Conservation (phyloP, 2,329 filamentous ascomycete species). For the Chaetomium olivaceum region DNA sequence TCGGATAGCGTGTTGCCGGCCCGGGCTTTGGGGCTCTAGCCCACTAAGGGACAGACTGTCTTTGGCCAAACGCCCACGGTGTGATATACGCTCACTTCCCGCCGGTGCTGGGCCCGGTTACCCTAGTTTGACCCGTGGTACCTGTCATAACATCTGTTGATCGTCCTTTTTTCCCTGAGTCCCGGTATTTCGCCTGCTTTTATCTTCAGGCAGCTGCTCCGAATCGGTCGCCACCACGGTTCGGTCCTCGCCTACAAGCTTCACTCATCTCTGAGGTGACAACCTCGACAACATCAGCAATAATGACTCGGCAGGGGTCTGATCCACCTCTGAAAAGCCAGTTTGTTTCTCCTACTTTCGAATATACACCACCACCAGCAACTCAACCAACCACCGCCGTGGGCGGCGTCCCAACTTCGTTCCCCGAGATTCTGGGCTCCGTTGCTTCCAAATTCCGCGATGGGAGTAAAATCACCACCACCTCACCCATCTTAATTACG, state of each 20-base stretch:
- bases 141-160: background rate
- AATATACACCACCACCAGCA: background rate
- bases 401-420: background rate
- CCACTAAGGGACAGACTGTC: background rate
- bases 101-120: background rate
- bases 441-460: slow-evolving; percentile 16
- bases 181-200: background rate
- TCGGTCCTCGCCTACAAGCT: background rate
- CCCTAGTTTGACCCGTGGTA: background rate
- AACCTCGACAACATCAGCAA: background rate
- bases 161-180: background rate
- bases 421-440: slow-evolving; percentile 13
- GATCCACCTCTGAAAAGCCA: slow-evolving; percentile 16
- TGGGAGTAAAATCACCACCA: background rate
- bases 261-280: slow-evolving; percentile 7
- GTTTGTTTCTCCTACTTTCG: background rate
- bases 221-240: background rate
- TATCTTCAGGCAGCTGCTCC: background rate
- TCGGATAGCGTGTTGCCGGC: background rate
- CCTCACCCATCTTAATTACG: background rate
- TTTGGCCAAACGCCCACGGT: background rate
- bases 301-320: background rate
- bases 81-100: background rate
- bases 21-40: background rate
- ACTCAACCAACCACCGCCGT: background rate